These are phyloP conservation scores for Musa acuminata DNA, from an alignment of 176 grass and related monocot genomes.

Conservation along the genomic window DNA sequence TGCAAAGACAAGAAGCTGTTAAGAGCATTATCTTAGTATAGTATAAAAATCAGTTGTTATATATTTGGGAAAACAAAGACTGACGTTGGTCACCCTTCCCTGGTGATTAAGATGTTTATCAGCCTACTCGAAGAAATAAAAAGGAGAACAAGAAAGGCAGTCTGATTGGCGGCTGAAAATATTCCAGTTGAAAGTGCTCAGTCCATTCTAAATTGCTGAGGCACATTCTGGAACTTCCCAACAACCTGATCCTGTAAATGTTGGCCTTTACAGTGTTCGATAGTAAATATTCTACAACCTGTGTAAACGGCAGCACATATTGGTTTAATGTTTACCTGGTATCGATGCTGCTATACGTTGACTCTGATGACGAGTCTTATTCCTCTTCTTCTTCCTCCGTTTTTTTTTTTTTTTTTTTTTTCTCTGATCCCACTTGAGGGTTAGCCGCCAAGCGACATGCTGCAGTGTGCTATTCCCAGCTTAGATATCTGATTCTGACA, in stretches of 20 bases:
- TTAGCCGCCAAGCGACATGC: background rate
- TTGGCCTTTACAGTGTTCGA: too few relatives aligned
- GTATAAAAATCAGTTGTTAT: background rate
- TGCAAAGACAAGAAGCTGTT: conserved; percentile 66
- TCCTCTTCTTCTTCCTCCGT: background rate
- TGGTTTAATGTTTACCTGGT: background rate
- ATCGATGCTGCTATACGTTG: background rate
- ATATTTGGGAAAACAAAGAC: background rate
- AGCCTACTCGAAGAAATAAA: background rate
- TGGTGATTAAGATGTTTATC: background rate
- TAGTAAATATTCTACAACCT: background rate
- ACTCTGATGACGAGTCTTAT: too few relatives aligned
- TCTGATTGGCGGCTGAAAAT: background rate
- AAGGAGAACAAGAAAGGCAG: background rate
- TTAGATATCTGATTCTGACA: background rate
- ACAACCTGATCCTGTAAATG: background rate
- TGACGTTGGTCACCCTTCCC: background rate
- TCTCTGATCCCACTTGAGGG: background rate
- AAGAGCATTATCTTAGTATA: conserved; percentile 12
- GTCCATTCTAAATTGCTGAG: background rate
- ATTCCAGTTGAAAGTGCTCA: background rate
- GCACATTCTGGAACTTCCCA: background rate
- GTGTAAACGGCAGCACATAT: background rate
- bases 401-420: background rate
- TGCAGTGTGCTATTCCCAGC: background rate